Evolutionary conservation across 1,284 basidiomycete species (phyloP).

Genomic region (Leccinum griseonigrum): DNA sequence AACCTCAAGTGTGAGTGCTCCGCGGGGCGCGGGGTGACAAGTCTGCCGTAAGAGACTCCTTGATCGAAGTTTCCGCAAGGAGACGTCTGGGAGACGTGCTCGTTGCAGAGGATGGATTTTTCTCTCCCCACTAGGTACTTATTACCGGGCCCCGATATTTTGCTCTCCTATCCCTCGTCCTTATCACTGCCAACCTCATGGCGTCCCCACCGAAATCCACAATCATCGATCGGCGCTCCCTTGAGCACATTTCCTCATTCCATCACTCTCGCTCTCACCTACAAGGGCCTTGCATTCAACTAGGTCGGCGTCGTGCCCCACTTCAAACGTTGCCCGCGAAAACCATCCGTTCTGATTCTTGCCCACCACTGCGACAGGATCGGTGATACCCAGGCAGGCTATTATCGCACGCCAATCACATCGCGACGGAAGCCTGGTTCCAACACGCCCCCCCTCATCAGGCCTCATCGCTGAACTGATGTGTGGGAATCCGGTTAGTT

Average conservation of each 20-base stretch:
- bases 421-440: conserved; percentile 15
- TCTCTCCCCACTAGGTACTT: neutral
- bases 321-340: conserved; percentile 20
- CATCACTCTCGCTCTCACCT: conserved; percentile 28
- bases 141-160: neutral
- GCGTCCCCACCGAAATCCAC: conserved; percentile 16
- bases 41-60: neutral
- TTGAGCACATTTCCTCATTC: conserved; percentile 35
- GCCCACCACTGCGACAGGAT: conserved; percentile 28
- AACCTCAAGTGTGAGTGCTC: neutral
- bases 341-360: conserved; percentile 33
- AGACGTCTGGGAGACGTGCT: too few species aligned
- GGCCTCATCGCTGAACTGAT: too few species aligned
- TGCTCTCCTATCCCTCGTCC: neutral
- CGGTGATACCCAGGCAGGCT: conserved; percentile 21
- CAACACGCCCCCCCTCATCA: too few species aligned
- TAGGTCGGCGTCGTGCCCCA: conserved; percentile 25
- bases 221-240: conserved; percentile 31
- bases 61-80: neutral
- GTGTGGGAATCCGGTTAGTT: too few species aligned
- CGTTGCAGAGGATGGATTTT: neutral
- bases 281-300: conserved; percentile 29
- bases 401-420: conserved; percentile 30
- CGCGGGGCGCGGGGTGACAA: neutral
- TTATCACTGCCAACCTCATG: conserved; percentile 14